phyloP scores from a whole-genome alignment of 1,284 basidiomycete species.

The Puccinia brachypodii region DNA sequence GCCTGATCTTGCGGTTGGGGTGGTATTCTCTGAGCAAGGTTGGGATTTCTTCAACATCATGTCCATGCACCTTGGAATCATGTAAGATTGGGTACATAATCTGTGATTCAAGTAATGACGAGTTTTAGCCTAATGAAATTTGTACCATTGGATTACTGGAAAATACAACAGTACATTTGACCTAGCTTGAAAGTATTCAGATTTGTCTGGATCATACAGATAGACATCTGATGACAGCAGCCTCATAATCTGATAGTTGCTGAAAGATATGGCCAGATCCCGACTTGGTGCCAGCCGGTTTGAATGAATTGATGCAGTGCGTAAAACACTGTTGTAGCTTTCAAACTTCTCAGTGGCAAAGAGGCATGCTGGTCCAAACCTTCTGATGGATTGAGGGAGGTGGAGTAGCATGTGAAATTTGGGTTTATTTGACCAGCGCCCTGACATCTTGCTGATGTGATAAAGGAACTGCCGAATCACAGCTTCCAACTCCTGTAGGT shows the following conservation, averaged over 20 bases:
- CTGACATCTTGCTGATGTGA: constrained; percentile 54
- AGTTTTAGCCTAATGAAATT: background rate
- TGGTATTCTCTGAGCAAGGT: too few species aligned
- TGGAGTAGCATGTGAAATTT: constrained; percentile 57
- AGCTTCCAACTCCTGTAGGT: constrained; percentile 50
- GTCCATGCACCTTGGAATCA: too few species aligned
- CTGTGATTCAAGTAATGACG: background rate
- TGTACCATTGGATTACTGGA: background rate
- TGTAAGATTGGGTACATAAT: background rate
- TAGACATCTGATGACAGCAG: constrained; percentile 57
- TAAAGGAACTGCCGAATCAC: constrained; percentile 57
- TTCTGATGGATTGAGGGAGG: constrained; percentile 49
- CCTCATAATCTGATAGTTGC: background rate
- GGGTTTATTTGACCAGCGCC: constrained; percentile 59
- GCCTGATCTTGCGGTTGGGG: too few species aligned
- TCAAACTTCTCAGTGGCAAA: constrained; percentile 6
- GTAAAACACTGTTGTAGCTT: background rate
- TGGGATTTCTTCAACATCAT: too few species aligned
- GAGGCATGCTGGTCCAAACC: background rate
- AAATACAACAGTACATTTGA: background rate
- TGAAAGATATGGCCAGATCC: background rate
- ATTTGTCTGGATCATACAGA: background rate
- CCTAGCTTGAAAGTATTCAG: background rate
- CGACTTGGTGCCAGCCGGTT: background rate
- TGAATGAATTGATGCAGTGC: background rate